Evolutionary conservation across 176 grass and related monocot species (phyloP).

Genomic region (Otatea glauca): DNA sequence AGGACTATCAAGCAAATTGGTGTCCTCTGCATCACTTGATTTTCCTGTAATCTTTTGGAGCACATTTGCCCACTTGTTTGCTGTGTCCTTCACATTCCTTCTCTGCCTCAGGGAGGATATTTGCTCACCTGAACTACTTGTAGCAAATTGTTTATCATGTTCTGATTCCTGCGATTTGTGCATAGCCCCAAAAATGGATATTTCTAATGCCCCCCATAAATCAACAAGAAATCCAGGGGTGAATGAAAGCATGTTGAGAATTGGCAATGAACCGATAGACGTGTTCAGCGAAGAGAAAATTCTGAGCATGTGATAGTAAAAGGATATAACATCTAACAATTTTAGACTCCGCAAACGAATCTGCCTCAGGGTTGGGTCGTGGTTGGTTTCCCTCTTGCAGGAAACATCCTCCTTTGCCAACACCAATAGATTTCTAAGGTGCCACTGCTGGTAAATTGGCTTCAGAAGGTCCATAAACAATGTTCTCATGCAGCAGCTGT

Average conservation of each 20-base stretch:
- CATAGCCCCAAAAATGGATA: constrained; percentile 56
- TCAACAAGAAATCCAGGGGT: constrained; percentile 89
- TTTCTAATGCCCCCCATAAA: constrained; percentile 77
- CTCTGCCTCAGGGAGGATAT: constrained; percentile 62
- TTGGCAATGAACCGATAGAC: constrained; percentile 65
- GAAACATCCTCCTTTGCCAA: constrained; percentile 56
- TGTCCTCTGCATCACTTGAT: constrained; percentile 56
- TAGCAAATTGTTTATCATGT: constrained; percentile 45
- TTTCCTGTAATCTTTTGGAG: constrained; percentile 88
- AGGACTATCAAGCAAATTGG: constrained; percentile 49
- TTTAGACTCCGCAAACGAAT: constrained; percentile 45
- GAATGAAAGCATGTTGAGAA: constrained; percentile 96
- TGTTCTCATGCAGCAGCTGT: constrained; percentile 38
- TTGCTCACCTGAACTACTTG: constrained; percentile 54
- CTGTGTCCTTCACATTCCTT: constrained; percentile 69
- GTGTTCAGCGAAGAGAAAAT: constrained; percentile 77
- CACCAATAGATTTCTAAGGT: constrained; percentile 84
- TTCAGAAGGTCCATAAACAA: constrained; percentile 83
- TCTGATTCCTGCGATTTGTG: constrained; percentile 49
- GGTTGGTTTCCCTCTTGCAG: constrained; percentile 3
- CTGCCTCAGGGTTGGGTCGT: constrained; percentile 31
- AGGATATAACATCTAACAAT: constrained; percentile 65
- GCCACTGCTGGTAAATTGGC: constrained; percentile 94
- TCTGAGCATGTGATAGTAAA: constrained; percentile 89
- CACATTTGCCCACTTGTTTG: constrained; percentile 88